These are phyloP conservation scores for Schwanniomyces vanrijiae DNA, from an alignment of 805 yeast species.

Conservation along the genomic window DNA sequence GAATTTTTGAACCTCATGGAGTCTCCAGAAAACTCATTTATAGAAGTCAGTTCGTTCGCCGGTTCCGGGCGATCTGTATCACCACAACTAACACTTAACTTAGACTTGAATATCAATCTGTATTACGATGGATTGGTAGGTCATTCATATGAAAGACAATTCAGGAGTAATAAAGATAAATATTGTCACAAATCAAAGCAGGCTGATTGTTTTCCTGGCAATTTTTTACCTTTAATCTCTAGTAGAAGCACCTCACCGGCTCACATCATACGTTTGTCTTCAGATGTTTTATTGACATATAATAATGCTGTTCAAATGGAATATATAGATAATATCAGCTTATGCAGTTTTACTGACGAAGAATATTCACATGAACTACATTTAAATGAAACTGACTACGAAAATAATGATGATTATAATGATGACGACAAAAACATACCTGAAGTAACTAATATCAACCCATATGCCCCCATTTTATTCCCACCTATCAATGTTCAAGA, in stretches of 20 bases:
- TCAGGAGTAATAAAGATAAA: not conserved
- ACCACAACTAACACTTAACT: constrained; percentile 6
- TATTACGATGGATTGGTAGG: constrained; percentile 7
- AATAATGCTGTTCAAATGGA: not conserved
- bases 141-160: not conserved
- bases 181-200: not conserved
- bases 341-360: not conserved
- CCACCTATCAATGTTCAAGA: constrained; percentile 30
- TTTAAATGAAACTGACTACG: not conserved
- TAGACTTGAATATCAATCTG: constrained; percentile 7
- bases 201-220: not conserved
- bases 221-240: not conserved
- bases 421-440: not conserved
- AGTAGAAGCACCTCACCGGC: not conserved
- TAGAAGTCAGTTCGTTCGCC: not conserved
- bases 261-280: not conserved
- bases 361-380: not conserved
- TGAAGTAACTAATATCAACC: constrained; percentile 11
- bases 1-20: constrained; percentile 25
- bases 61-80: not conserved
- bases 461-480: constrained; percentile 37
- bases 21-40: constrained; percentile 4
- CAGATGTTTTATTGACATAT: not conserved
- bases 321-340: not conserved
- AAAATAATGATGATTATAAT: not conserved